These are phyloP conservation scores for Pseudogymnoascus sp. DNA, from an alignment of 2,329 filamentous ascomycete species.

Conservation along the genomic window DNA sequence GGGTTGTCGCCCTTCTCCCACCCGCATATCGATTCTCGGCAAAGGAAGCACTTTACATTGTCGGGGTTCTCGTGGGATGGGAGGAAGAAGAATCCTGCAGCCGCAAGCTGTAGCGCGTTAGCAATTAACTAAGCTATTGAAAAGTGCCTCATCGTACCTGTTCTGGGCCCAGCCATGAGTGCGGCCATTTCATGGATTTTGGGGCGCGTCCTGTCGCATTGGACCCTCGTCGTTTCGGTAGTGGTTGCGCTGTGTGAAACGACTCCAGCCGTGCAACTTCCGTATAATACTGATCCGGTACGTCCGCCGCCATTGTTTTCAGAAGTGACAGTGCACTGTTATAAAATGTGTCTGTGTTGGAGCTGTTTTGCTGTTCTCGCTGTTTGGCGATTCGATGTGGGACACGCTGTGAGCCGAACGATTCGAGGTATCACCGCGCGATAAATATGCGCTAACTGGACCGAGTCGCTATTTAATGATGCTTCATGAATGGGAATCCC, in stretches of 20 bases:
- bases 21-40: constrained; percentile 75
- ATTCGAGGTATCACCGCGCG: background rate
- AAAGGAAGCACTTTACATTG: constrained; percentile 86
- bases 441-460: background rate
- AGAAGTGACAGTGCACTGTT: background rate
- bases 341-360: background rate
- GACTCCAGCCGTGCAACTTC: constrained; percentile 73
- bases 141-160: constrained; percentile 42
- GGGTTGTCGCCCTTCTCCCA: constrained; percentile 88
- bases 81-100: constrained; percentile 84
- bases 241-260: constrained; percentile 61
- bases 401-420: background rate
- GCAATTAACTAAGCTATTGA: background rate
- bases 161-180: constrained; percentile 58
- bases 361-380: background rate
- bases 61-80: constrained; percentile 71
- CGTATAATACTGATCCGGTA: constrained; percentile 49
- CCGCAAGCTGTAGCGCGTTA: constrained; percentile 60
- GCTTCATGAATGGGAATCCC: background rate
- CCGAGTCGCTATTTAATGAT: background rate
- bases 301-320: constrained; percentile 20
- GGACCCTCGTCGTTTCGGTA: constrained; percentile 64
- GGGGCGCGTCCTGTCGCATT: constrained; percentile 50
- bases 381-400: constrained; percentile 5
- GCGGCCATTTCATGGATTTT: constrained; percentile 69